phyloP scores from a whole-genome alignment of 2,329 filamentous ascomycete species.

The Fusarium coffeatum region DNA sequence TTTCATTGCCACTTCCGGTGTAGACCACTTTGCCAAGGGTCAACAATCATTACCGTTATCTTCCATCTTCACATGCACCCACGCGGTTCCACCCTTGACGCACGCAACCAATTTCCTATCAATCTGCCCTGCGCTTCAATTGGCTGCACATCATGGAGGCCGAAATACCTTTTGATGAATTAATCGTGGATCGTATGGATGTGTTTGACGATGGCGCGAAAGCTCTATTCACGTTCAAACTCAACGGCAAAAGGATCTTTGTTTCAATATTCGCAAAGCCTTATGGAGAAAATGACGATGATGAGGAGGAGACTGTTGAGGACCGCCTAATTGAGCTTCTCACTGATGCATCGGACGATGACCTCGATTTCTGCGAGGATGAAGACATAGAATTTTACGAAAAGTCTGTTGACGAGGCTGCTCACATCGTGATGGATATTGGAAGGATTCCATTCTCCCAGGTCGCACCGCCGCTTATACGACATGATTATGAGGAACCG shows the following conservation, averaged over 20 bases:
- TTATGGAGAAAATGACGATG: fast-evolving
- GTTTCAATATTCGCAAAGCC: neutral
- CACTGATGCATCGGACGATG: no score
- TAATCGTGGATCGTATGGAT: neutral
- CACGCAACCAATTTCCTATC: no score
- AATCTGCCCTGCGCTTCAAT: neutral
- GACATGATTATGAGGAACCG: no score
- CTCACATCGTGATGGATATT: no score
- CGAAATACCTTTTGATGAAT: fast-evolving
- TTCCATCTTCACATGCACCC: neutral
- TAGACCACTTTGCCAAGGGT: neutral
- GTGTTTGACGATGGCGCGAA: neutral
- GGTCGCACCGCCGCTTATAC: no score
- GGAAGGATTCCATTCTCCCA: no score
- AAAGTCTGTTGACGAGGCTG: no score
- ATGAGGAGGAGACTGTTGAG: neutral
- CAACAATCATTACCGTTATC: no score
- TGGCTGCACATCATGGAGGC: neutral
- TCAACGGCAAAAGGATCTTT: neutral
- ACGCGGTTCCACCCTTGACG: neutral
- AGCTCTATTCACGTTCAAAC: neutral
- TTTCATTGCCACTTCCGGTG: neutral
- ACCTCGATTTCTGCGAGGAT: no score
- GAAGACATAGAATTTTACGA: no score
- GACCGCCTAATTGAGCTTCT: neutral